These are phyloP conservation scores for Seminavis robusta DNA, from an alignment of 108 stramenopile genomes.

Conservation along the genomic window DNA sequence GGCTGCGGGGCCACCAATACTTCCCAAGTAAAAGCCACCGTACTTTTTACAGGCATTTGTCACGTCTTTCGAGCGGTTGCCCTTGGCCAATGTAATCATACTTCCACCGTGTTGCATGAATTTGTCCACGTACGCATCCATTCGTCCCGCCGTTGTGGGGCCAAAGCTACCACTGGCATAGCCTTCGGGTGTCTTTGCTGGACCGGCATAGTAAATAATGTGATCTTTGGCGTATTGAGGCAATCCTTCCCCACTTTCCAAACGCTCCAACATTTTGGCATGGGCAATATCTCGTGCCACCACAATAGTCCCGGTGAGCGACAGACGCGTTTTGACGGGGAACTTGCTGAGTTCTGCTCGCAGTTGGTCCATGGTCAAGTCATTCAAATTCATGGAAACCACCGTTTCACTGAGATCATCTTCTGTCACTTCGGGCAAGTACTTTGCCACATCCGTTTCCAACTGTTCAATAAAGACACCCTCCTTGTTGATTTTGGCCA, in stretches of 20 bases:
- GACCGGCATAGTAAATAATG: conserved; percentile 97
- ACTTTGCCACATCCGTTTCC: conserved; percentile 89
- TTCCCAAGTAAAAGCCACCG: conserved; percentile 95
- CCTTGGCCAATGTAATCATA: conserved; percentile 93
- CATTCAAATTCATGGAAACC: conserved; percentile 87
- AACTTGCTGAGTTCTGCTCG: conserved; percentile 75
- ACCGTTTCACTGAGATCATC: conserved; percentile 46
- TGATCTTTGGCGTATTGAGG: conserved; percentile 95
- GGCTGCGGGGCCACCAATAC: conserved; percentile 95
- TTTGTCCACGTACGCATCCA: conserved; percentile 94
- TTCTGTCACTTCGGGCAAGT: conserved; percentile 90
- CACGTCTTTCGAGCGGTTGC: conserved; percentile 89
- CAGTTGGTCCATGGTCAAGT: conserved; percentile 81
- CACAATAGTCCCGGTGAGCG: conserved; percentile 88
- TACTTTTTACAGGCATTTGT: conserved; percentile 95
- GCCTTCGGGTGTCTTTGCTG: conserved; percentile 95
- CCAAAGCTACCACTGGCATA: conserved; percentile 94
- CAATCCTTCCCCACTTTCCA: conserved; percentile 90
- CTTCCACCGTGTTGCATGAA: conserved; percentile 93
- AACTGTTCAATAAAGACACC: conserved; percentile 94
- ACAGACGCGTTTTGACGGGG: conserved; percentile 85
- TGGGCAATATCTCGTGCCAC: conserved; percentile 97
- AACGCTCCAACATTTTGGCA: conserved; percentile 89
- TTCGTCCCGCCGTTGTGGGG: conserved; percentile 96
- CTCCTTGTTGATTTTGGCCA: conserved; percentile 91